phyloP scores from a whole-genome alignment of 148 eudicot genomes.

The Nyssa sinensis region DNA sequence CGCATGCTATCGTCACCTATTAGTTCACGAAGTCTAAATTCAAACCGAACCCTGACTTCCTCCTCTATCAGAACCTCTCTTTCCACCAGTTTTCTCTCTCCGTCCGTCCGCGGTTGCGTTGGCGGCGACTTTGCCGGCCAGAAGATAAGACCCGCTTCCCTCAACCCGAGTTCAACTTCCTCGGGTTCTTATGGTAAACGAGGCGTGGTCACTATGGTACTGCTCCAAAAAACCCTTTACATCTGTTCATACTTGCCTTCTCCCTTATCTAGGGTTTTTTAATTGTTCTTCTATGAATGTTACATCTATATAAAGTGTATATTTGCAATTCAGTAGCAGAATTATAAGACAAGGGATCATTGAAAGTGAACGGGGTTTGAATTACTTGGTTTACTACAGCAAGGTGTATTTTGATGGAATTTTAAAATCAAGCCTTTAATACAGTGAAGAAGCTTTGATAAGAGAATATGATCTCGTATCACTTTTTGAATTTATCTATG shows the following conservation, averaged over 20 bases:
- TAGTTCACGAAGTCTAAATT: conserved; percentile 15
- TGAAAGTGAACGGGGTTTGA: not conserved
- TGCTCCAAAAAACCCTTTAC: not conserved
- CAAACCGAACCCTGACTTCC: conserved; percentile 12
- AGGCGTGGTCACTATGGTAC: conserved; percentile 86
- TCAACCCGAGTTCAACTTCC: conserved; percentile 26
- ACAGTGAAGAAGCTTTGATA: too few relatives aligned
- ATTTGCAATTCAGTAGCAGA: not conserved
- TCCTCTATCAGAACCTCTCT: conserved; percentile 38
- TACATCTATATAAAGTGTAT: too few relatives aligned
- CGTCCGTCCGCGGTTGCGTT: conserved; percentile 49
- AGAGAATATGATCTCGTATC: too few relatives aligned
- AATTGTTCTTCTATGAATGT: too few relatives aligned
- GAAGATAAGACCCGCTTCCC: conserved; percentile 55
- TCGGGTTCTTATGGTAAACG: conserved; percentile 50
- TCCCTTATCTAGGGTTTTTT: conserved; percentile 4
- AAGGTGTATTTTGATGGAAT: too few relatives aligned
- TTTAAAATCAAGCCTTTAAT: not conserved
- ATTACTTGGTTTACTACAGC: not conserved
- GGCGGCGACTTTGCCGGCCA: conserved; percentile 61
- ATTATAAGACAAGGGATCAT: not conserved
- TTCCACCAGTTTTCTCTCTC: conserved; percentile 49
- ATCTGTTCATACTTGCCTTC: not conserved
- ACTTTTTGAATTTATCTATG: too few relatives aligned
- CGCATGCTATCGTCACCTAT: too few relatives aligned